phyloP scores from a whole-genome alignment of 2,329 filamentous ascomycete species.

The Hypocreales sp. region DNA sequence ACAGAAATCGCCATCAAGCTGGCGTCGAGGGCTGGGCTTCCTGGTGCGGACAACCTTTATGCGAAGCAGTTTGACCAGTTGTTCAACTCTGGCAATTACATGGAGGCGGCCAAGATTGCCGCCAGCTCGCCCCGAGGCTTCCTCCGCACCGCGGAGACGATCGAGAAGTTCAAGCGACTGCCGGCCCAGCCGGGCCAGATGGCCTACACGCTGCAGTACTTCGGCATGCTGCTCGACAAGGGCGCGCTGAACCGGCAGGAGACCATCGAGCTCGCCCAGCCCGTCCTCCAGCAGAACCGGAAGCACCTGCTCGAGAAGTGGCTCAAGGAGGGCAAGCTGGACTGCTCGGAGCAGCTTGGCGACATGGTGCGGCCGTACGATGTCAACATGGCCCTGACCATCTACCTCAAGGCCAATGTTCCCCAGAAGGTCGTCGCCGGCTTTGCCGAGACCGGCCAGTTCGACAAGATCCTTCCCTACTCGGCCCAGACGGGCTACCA shows the following conservation, averaged over 20 bases:
- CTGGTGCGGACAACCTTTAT: constrained; percentile 88
- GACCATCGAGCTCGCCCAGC: constrained; percentile 82
- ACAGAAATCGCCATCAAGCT: constrained; percentile 89
- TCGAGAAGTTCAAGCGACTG: constrained; percentile 85
- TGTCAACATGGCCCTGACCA: constrained; percentile 67
- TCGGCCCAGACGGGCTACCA: constrained; percentile 72
- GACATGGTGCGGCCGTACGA: constrained; percentile 88
- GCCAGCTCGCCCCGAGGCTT: constrained; percentile 95
- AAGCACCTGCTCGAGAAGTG: constrained; percentile 97
- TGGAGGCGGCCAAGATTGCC: constrained; percentile 85
- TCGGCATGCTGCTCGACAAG: constrained; percentile 93
- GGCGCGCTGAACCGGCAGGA: constrained; percentile 84
- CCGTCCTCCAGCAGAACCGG: constrained; percentile 82
- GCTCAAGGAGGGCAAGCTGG: constrained; percentile 90
- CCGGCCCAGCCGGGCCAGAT: constrained; percentile 72
- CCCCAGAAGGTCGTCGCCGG: constrained; percentile 90
- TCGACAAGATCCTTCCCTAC: constrained; percentile 92
- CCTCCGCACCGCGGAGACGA: constrained; percentile 84
- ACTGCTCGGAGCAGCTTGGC: constrained; percentile 90
- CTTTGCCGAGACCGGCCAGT: constrained; percentile 89
- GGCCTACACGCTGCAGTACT: constrained; percentile 92
- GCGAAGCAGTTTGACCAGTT: constrained; percentile 85
- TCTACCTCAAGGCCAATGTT: constrained; percentile 84
- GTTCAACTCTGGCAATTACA: constrained; percentile 63
- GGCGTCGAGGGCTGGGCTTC: constrained; percentile 82